A percentile compares a stretch with the other conserved stretches of the same genome.
These are phyloP conservation scores for Teratosphaeria pseudoeucalypti DNA, from an alignment of 2,329 filamentous ascomycete species.

Conservation along the genomic window DNA sequence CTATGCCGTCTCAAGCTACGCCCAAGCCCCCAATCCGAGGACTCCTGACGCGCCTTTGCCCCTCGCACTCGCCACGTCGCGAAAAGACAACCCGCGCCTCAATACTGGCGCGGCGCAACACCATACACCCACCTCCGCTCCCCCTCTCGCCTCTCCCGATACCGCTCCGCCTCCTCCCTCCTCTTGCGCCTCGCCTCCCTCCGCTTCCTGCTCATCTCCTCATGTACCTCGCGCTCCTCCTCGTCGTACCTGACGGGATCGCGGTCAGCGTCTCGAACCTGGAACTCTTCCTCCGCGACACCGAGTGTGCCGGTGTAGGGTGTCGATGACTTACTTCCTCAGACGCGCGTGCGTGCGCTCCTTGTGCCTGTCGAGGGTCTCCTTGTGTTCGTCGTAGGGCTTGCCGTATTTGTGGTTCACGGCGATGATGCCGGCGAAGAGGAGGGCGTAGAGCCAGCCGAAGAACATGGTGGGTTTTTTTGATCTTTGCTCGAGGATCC, in stretches of 20 bases:
- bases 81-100: neutral
- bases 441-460: constrained; percentile 3
- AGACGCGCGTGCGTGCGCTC: constrained; percentile 1
- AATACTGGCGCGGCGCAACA: neutral
- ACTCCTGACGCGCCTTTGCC: neutral
- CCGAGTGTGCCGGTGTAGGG: too few relatives aligned
- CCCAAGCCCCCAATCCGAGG: neutral
- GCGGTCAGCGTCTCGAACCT: neutral
- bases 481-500: neutral
- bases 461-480: constrained; percentile 4
- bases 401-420: constrained; percentile 6
- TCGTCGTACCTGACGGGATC: neutral
- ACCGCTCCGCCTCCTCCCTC: constrained; percentile 4
- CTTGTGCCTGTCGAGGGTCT: neutral
- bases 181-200: constrained; percentile 1
- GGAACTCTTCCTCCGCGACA: too few relatives aligned
- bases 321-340: neutral
- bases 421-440: constrained; percentile 6
- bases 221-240: constrained; percentile 4
- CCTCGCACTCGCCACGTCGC: neutral
- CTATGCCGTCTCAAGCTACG: neutral
- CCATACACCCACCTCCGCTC: constrained; percentile 7
- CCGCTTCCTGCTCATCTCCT: constrained; percentile 1
- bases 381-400: constrained; percentile 1
- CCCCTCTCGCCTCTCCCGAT: neutral